Evolutionary conservation across 2,329 filamentous ascomycete genomes (phyloP).

Genomic region (Aspergillus neoniger): DNA sequence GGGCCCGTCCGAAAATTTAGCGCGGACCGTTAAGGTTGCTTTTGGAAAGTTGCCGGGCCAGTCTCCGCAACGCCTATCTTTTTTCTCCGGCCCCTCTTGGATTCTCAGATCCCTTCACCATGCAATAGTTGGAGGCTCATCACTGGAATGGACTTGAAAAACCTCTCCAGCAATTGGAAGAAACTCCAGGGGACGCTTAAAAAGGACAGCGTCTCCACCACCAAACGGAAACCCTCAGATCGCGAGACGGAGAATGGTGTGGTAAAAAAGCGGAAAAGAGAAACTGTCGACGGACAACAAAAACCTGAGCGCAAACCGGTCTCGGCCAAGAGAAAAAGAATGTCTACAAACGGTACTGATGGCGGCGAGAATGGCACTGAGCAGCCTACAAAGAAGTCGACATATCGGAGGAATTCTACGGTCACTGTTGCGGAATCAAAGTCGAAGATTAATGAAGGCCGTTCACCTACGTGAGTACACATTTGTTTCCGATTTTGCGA

Average conservation of each 20-base stretch:
- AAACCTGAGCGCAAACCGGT: constrained; percentile 24
- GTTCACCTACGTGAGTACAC: constrained; percentile 47
- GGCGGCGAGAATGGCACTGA: constrained; percentile 56
- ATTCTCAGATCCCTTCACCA: constrained; percentile 17
- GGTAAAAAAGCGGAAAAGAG: constrained; percentile 37
- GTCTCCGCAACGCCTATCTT: constrained; percentile 24
- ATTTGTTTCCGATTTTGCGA: constrained; percentile 17
- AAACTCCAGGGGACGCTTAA: constrained; percentile 51
- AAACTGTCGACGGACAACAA: constrained; percentile 23
- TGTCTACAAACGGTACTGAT: constrained; percentile 28
- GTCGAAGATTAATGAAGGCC: constrained; percentile 65
- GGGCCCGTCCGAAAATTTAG: constrained; percentile 24
- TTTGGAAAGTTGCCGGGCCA: constrained; percentile 10
- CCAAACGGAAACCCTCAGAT: constrained; percentile 39
- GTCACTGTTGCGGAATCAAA: constrained; percentile 49
- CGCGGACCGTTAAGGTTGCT: constrained; percentile 11
- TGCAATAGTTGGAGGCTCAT: constrained; percentile 22
- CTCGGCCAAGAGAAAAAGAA: constrained; percentile 34
- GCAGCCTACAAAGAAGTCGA: constrained; percentile 62
- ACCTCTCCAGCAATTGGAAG: constrained; percentile 54
- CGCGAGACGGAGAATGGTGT: constrained; percentile 32
- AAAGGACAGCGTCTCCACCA: constrained; percentile 29
- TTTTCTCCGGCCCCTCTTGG: constrained; percentile 17
- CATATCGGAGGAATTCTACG: constrained; percentile 62
- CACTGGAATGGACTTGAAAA: constrained; percentile 45